Percentiles rank a stretch among this genome's conserved stretches.
Evolutionary conservation across 257 asterid species (phyloP).

Genomic region (Oldenlandia corymbosa): DNA sequence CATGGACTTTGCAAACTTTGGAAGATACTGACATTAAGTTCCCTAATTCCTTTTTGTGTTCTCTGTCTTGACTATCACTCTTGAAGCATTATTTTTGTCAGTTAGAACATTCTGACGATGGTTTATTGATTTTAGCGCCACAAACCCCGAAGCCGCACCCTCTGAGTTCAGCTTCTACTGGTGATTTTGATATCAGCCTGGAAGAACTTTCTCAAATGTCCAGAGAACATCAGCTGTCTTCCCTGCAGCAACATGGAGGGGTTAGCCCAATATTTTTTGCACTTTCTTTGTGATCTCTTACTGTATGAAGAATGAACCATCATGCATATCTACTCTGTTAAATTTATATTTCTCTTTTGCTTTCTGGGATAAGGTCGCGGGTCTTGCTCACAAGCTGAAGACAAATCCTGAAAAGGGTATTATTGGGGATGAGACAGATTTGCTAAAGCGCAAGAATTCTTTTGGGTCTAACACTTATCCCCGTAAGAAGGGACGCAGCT

Average conservation of each 20-base stretch:
- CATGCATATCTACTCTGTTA: not conserved
- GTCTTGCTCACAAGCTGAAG: constrained; percentile 60
- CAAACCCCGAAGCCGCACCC: constrained; percentile 35
- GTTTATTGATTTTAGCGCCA: constrained; percentile 33
- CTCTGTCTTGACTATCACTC: not conserved
- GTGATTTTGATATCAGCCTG: constrained; percentile 66
- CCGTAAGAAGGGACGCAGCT: constrained; percentile 82
- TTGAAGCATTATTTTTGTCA: not conserved
- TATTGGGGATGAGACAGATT: constrained; percentile 65
- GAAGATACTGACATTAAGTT: not conserved
- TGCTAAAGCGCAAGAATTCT: constrained; percentile 50
- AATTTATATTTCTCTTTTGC: not conserved
- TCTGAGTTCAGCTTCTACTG: constrained; percentile 34
- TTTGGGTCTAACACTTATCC: constrained; percentile 97
- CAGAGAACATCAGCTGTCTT: constrained; percentile 51
- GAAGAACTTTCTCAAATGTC: constrained; percentile 66
- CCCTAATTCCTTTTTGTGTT: not conserved
- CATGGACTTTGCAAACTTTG: not conserved
- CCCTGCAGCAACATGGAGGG: constrained; percentile 77
- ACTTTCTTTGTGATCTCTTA: not conserved
- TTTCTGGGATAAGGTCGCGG: constrained; percentile 46
- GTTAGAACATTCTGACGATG: not conserved
- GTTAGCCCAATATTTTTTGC: constrained; percentile 41
- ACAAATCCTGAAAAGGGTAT: constrained; percentile 62
- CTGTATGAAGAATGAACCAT: not conserved